phyloP scores from a whole-genome alignment of 83 land plant genomes.

The Thuja plicata region DNA sequence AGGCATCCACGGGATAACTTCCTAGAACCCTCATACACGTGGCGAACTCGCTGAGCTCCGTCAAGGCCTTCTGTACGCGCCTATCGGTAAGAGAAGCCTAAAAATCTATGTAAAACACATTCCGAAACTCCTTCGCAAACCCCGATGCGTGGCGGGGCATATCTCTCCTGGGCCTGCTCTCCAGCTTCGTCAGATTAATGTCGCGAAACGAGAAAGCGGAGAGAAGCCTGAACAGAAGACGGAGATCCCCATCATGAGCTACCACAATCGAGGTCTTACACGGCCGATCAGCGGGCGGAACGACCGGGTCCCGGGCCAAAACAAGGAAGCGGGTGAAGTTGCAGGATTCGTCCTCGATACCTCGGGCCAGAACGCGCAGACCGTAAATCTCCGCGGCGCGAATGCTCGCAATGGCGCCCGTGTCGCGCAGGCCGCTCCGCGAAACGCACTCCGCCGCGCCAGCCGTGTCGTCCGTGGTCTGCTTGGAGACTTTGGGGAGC shows the following conservation, averaged over 20 bases:
- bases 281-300: conserved; percentile 2
- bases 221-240: background rate
- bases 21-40: background rate
- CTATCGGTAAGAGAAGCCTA: background rate
- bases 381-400: conserved; percentile 73
- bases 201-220: background rate
- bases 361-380: conserved; percentile 50
- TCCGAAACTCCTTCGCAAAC: background rate
- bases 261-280: background rate
- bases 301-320: conserved; percentile 57
- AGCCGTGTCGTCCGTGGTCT: conserved; percentile 27
- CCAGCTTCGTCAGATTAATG: background rate
- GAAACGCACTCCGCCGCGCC: conserved; percentile 7
- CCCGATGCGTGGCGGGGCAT: background rate
- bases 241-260: background rate
- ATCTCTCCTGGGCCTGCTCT: background rate
- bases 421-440: background rate
- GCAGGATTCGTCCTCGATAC: conserved; percentile 67
- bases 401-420: conserved; percentile 28
- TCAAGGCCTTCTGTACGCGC: background rate
- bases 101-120: background rate
- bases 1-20: background rate
- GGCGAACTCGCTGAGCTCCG: background rate
- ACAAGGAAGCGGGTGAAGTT: conserved; percentile 67
- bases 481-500: conserved; percentile 17